Evolutionary conservation across 768 basidiomycete genomes (phyloP).

Genomic region (Mycena pura): DNA sequence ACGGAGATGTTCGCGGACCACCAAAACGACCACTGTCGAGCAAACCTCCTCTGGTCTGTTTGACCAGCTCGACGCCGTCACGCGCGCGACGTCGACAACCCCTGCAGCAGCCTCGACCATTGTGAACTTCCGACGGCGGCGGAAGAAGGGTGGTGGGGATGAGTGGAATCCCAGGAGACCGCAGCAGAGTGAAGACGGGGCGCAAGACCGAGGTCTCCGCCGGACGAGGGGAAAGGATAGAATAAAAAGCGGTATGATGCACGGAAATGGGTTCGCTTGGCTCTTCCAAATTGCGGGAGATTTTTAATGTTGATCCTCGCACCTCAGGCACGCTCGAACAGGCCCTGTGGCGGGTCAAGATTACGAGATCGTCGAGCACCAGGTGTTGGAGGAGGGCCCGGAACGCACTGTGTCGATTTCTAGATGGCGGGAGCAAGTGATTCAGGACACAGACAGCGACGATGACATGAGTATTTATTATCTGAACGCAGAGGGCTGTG

Average conservation of each 20-base stretch:
- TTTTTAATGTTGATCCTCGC: too few relatives aligned
- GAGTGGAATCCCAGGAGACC: background rate
- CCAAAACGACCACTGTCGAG: slow-evolving; percentile 15
- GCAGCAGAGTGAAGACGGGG: background rate
- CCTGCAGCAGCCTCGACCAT: background rate
- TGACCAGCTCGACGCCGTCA: slow-evolving; percentile 18
- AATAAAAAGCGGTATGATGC: slow-evolving; percentile 9
- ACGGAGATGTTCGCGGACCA: slow-evolving; percentile 18
- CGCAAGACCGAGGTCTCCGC: background rate
- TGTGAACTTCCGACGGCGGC: background rate
- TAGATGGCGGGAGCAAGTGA: slow-evolving; percentile 63
- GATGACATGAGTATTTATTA: slow-evolving; percentile 57
- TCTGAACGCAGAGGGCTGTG: slow-evolving; percentile 44
- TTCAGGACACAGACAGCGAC: slow-evolving; percentile 42
- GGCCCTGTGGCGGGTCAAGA: slow-evolving; percentile 43
- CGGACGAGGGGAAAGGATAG: slow-evolving; percentile 7
- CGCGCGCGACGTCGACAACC: slow-evolving; percentile 12
- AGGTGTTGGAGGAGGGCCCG: slow-evolving; percentile 54
- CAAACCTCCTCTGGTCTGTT: background rate
- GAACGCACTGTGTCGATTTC: slow-evolving; percentile 61
- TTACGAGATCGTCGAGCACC: slow-evolving; percentile 50
- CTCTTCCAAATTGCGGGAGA: too few relatives aligned
- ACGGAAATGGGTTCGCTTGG: background rate
- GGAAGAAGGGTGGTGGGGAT: background rate
- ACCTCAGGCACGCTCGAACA: background rate